A percentile compares a stretch with the other conserved stretches of the same genome.
phyloP scores from a whole-genome alignment of 2,329 filamentous ascomycete species.

The Ascochyta clinopodiicola region DNA sequence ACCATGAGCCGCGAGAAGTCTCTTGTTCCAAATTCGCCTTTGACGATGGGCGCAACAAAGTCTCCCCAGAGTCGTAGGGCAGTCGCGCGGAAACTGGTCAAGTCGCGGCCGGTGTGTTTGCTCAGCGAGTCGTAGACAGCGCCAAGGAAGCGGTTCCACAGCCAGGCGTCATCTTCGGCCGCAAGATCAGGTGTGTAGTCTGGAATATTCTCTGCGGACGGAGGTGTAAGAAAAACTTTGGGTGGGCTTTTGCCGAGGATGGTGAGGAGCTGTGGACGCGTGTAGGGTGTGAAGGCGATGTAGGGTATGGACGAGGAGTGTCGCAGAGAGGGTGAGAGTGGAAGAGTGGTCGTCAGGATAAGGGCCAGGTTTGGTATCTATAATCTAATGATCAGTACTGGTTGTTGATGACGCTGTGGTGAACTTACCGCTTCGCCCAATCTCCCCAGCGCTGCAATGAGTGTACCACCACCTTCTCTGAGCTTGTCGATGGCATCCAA shows the following conservation, averaged over 20 bases:
- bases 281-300: conserved; percentile 84
- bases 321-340: conserved; percentile 69
- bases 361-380: conserved; percentile 81
- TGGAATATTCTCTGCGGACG: conserved; percentile 49
- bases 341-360: conserved; percentile 77
- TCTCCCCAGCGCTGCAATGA: conserved; percentile 81
- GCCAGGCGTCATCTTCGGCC: conserved; percentile 67
- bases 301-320: conserved; percentile 75
- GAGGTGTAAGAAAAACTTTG: conserved; percentile 53
- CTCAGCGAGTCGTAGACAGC: conserved; percentile 88
- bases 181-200: conserved; percentile 56
- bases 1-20: conserved; percentile 88
- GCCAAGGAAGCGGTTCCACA: conserved; percentile 81
- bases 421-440: conserved; percentile 76
- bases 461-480: conserved; percentile 76
- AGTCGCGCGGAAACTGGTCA: conserved; percentile 73
- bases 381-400: conserved; percentile 1
- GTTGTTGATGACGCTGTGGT: background rate
- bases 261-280: conserved; percentile 76
- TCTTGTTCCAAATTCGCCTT: conserved; percentile 74
- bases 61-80: conserved; percentile 81
- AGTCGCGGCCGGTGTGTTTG: conserved; percentile 78
- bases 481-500: conserved; percentile 88
- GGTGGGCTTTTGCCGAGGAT: conserved; percentile 68
- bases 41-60: conserved; percentile 79